Percentiles rank a stretch among this genome's conserved stretches.
Conservation (phyloP, 2,329 filamentous ascomycete species). For the Penicillium janthinellum region DNA sequence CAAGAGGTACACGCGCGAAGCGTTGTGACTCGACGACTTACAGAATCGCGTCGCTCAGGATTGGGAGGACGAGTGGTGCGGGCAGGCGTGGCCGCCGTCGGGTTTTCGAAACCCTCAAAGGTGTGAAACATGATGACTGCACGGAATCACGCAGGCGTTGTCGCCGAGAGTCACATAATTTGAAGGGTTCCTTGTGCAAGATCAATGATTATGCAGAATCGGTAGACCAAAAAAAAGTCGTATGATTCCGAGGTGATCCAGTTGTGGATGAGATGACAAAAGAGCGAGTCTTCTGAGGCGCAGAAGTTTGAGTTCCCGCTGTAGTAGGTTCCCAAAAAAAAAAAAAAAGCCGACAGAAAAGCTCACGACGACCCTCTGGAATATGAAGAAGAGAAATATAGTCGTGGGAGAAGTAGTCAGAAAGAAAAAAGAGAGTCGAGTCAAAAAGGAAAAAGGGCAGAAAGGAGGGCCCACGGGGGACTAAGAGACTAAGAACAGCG, state of each 20-base stretch:
- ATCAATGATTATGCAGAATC: conserved; percentile 8
- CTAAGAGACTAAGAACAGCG: conserved; percentile 5
- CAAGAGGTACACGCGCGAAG: conserved; percentile 70
- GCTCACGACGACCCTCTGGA: background rate
- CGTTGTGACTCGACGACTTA: conserved; percentile 41
- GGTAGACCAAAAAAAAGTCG: background rate
- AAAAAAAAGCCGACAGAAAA: background rate
- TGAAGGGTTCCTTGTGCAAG: conserved; percentile 8
- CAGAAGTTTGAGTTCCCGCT: background rate
- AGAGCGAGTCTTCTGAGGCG: too few relatives aligned
- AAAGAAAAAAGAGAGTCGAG: background rate
- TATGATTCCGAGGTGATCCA: conserved; percentile 1
- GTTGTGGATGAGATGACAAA: background rate
- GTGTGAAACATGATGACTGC: conserved; percentile 43
- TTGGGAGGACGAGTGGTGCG: conserved; percentile 31
- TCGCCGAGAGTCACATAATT: conserved; percentile 18
- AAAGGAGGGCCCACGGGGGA: conserved; percentile 7
- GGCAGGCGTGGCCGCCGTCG: conserved; percentile 30
- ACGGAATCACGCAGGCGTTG: conserved; percentile 7
- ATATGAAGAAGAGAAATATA: background rate
- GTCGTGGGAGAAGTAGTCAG: background rate
- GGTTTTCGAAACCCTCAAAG: conserved; percentile 46
- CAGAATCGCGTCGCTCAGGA: conserved; percentile 38
- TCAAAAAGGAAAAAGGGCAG: background rate
- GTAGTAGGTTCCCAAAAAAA: background rate